Base-by-base conservation (phyloP, 345 rosid species). In the Balakata baccata region DNA sequence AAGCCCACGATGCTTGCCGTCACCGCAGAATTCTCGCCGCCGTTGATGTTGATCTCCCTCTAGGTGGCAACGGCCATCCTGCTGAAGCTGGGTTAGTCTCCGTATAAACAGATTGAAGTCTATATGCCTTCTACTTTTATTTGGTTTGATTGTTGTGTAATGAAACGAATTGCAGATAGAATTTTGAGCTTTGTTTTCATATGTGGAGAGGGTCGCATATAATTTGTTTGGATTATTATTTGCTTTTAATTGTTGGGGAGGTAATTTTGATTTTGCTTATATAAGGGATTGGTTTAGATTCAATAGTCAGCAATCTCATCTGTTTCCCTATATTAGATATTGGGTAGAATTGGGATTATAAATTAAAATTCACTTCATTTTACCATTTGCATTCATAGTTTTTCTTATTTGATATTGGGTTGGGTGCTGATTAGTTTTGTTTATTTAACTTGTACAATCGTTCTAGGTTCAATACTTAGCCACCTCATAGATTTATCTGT, bases 41-140 rank as follows among this genome's bases (percentile, higher is more conserved):
- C 79, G 51, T 87, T 67, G 90, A 85, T 78, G 34, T 89, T 66
- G 89, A 88, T 78, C 73, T 94, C 43, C 86, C 85, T 54, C 64
- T 94, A 29, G 98, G 98, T 1, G 98, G 98, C 80, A 87, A 82
- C 53, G 95, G 98, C 81, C 76, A 39, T 3, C 97, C 92, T 22
- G 79, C 87, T 20, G 88, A 82, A 56, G 81, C 91, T 74, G 98
- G 98, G 98, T 92, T 68, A 61, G 83, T 80, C 54, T 60, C 50
- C 34, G 1, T 61, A 3, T n/a, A 4, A 3, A 17, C 0, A 1
- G 2, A 29, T 23, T 53, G 9, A 29, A 3, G 1, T 3, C 18
- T 49, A 59, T 64, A 29, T 29, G 34, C 34, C 34, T 29, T 29
- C 1, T 29, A 29, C 34, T 29, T 29, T 29, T 29, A 29, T 29